Conservation (phyloP, 805 yeast species). For the Saccharomycopsis schoenii region DNA sequence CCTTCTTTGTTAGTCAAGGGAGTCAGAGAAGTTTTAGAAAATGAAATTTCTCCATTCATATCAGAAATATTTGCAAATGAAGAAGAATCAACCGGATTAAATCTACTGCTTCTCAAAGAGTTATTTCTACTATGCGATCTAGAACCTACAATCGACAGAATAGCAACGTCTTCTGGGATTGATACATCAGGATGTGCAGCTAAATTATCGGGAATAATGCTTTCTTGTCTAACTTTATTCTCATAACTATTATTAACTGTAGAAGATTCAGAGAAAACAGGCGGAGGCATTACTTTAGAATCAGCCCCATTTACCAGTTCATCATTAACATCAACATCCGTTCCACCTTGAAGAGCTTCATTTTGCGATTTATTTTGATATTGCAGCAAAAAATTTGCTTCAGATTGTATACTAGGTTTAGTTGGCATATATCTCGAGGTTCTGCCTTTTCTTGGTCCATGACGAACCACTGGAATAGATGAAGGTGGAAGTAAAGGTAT, state of each 20-base stretch:
- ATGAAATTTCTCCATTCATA: slow-evolving; percentile 3
- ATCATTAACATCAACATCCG: not conserved
- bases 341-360: not conserved
- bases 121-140: slow-evolving; percentile 1
- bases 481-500: not conserved
- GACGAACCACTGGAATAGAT: not conserved
- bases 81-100: slow-evolving; percentile 5
- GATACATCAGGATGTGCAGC: not conserved
- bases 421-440: not conserved
- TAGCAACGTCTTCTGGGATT: not conserved
- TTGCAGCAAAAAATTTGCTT: not conserved
- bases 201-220: not conserved
- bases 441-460: not conserved
- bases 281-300: not conserved
- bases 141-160: not conserved
- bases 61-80: slow-evolving; percentile 6
- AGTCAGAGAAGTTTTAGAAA: not conserved
- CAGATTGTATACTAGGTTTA: not conserved
- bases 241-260: not conserved
- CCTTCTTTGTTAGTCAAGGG: not conserved
- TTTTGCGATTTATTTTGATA: not conserved
- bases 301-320: not conserved
- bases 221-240: not conserved
- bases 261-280: not conserved
- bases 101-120: slow-evolving; percentile 6